Base-by-base conservation (phyloP, 78 protist genomes). In the Paratrimastix pyriformis region DNA sequence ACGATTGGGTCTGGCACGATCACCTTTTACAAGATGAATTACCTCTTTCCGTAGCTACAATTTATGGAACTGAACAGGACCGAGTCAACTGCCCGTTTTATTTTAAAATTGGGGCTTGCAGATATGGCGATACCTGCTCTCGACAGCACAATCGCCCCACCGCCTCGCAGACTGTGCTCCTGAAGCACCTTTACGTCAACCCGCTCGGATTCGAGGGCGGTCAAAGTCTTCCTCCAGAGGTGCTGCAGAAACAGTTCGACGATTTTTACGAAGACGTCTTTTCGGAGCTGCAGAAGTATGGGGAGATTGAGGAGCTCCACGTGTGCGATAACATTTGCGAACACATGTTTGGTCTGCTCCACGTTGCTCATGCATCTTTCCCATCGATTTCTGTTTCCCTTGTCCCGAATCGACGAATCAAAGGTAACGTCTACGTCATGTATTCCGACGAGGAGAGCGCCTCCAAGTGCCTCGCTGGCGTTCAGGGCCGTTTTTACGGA, bases 21-120 rank as follows among this genome's bases (percentile, higher is more conserved):
- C n/a, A n/a, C n/a, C n/a, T n/a, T n/a, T n/a, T n/a, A n/a, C n/a
- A n/a, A n/a, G n/a, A n/a, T n/a, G n/a, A n/a, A n/a, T n/a, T n/a
- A n/a, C n/a, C n/a, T n/a, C n/a, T n/a, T n/a, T n/a, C n/a, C n/a
- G n/a, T n/a, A n/a, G n/a, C n/a, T n/a, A n/a, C n/a, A n/a, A n/a
- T n/a, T n/a, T 50, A 70, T 70, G 74, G 74, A 11, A 70, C 74
- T 11, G 74, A 70, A 70, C 74, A n/a, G 11, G 74, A 70, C 30
- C 52, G 60, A 13, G 60, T n/a, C 13, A 29, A 70, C 60, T 62
- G 68, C 68, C 68, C 68, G 26, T 62, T 62, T 62, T 62, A 62
- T 62, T 62, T 62, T 15, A 62, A 62, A 21, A 62, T 15, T 15
- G 74, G 74, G 11, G 74, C 60, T 42, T 70, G 74, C 21, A 11